Base-by-base conservation (phyloP, 2,329 filamentous ascomycete genomes). In the Aspergillus pseudotamarii region DNA sequence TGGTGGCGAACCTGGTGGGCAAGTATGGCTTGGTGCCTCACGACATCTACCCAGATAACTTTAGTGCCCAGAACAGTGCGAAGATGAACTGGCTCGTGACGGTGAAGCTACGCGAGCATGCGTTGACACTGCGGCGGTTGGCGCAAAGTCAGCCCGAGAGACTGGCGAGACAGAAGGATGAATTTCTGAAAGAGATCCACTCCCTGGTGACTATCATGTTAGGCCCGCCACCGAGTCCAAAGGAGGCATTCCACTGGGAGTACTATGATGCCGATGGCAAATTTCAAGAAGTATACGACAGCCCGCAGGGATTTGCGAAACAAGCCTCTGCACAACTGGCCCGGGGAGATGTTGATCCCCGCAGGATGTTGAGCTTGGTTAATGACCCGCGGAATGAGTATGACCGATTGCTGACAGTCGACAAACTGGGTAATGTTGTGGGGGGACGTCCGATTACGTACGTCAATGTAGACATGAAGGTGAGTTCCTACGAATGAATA, bases 21-120 rank as follows among this genome's bases (percentile, higher is more conserved):
- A 96, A 96, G 80, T 96, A 96, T 73, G 93, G 93, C 32, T 85
- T 96, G n/a, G 89, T 95, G 0, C 93, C 93, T 3, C 91, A 96
- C 75, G 80, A 83, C 0, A 79, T 96, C 2, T 96, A 95, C 74
- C 93, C 93, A 0, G 93, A 96, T 75, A 88, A 85, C 59, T 94
- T 86, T 83, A 94, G 92, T 75, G 91, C 93, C 4, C 85, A 85
- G 81, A 88, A 89, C 70, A 92, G 90, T 30, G 78, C 83, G 1
- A 83, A 86, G 21, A 88, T 96, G 80, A 91, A 94, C 74, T 83
- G 81, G 59, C 82, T 96, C 34, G 83, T 96, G 65, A 93, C 92
- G 12, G 93, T 89, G 21, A 96, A 96, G 80, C 85, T 97, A 38
- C 89, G 93, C n/a, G 92, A 96, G 77, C 89, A 92, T 70, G 92